phyloP scores from a whole-genome alignment of 495 filamentous ascomycete genomes.

The Tirmania nivea region DNA sequence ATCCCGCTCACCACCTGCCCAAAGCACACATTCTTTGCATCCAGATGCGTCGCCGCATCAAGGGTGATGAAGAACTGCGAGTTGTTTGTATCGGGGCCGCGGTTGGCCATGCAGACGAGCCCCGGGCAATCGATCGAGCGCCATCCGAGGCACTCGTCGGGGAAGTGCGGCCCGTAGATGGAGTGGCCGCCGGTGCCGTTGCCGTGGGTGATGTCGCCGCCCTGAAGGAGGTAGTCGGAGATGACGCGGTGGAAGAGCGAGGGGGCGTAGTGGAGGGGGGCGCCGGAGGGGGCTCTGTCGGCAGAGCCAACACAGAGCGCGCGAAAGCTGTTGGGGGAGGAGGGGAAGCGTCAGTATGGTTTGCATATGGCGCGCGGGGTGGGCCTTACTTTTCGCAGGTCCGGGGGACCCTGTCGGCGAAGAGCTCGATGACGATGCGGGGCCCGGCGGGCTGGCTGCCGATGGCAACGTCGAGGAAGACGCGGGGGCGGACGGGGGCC shows the following conservation, averaged over 20 bases:
- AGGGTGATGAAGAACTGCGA: constrained; percentile 5
- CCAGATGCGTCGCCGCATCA: constrained; percentile 11
- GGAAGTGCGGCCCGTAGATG: constrained; percentile 39
- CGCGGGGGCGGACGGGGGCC: constrained; percentile 19
- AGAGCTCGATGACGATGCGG: constrained; percentile 27
- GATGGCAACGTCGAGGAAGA: constrained; percentile 23
- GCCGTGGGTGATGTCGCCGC: constrained; percentile 25
- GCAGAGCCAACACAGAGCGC: constrained; percentile 15
- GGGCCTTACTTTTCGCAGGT: constrained; percentile 37
- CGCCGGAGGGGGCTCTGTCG: constrained; percentile 24
- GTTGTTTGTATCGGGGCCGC: constrained; percentile 24
- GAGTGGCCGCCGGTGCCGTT: constrained; percentile 25
- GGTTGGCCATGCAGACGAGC: constrained; percentile 27
- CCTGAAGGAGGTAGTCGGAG: constrained; percentile 28
- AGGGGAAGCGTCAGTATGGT: too few relatives aligned
- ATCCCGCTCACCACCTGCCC: constrained; percentile 23
- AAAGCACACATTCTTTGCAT: constrained; percentile 24
- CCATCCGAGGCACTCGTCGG: constrained; percentile 27
- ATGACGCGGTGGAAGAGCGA: constrained; percentile 26
- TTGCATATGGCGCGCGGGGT: too few relatives aligned
- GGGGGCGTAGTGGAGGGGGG: constrained; percentile 16
- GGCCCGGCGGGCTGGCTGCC: constrained; percentile 21
- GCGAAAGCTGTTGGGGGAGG: constrained; percentile 31
- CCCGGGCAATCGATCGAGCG: constrained; percentile 22
- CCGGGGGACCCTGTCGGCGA: constrained; percentile 24